phyloP scores from a whole-genome alignment of 129 eudicot species.

The Flaveria sonorensis region DNA sequence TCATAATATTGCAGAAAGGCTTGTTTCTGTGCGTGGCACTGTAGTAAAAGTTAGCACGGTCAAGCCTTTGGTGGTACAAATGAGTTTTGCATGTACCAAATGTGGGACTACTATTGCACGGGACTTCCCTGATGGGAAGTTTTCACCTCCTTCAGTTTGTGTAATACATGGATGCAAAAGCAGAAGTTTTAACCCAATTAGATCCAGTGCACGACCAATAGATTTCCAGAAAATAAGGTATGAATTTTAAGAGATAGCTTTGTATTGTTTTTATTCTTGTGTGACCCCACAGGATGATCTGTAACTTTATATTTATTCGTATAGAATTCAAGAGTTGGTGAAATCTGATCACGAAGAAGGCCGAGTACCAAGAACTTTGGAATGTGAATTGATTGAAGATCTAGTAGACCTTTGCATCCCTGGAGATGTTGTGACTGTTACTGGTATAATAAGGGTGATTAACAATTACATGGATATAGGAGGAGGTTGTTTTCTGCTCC shows the following conservation, averaged over 20 bases:
- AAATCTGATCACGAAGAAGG: slow-evolving; percentile 99
- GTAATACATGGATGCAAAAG: slow-evolving; percentile 78
- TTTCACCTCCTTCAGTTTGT: slow-evolving; percentile 80
- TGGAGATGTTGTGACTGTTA: slow-evolving; percentile 92
- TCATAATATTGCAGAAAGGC: slow-evolving; percentile 57
- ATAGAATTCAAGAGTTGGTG: slow-evolving; percentile 84
- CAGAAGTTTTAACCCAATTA: slow-evolving; percentile 68
- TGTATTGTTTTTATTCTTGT: not conserved
- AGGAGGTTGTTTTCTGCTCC: slow-evolving; percentile 63
- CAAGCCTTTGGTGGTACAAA: slow-evolving; percentile 80
- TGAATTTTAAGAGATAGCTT: not conserved
- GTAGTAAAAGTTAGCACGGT: slow-evolving; percentile 91
- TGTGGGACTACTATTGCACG: slow-evolving; percentile 74
- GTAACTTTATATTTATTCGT: not conserved
- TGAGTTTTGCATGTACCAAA: slow-evolving; percentile 71
- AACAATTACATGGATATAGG: slow-evolving; percentile 98
- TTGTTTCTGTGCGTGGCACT: slow-evolving; percentile 89
- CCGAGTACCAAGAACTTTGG: slow-evolving; percentile 95
- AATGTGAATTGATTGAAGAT: slow-evolving; percentile 91
- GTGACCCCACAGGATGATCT: not conserved
- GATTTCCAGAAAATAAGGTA: slow-evolving; percentile 97
- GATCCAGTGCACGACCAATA: slow-evolving; percentile 70
- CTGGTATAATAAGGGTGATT: slow-evolving; percentile 84
- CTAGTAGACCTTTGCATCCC: slow-evolving; percentile 97
- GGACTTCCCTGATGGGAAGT: slow-evolving; percentile 95